A percentile compares a stretch with the other conserved stretches of the same genome.
Conservation (phyloP, 176 grass and related monocot species). For the Zea luxurians region DNA sequence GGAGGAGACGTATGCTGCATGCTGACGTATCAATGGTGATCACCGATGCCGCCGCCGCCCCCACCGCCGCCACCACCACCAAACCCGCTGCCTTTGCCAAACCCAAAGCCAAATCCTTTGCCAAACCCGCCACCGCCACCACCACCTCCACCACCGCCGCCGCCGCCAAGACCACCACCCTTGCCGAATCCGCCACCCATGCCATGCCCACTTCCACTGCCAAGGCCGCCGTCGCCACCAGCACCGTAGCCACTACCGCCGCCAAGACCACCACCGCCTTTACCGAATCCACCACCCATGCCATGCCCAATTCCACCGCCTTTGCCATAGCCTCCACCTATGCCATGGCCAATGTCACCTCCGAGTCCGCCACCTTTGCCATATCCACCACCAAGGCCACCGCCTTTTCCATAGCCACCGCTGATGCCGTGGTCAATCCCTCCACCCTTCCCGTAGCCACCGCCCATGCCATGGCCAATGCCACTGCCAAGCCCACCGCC, state of each 20-base stretch:
- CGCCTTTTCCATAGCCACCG: too few species aligned
- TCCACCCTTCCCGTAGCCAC: neutral
- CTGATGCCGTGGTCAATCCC: too few species aligned
- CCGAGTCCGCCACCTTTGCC: too few species aligned
- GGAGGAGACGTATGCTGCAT: neutral
- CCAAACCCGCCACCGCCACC: neutral
- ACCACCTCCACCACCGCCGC: conserved; percentile 3
- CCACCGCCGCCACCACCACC: conserved; percentile 16
- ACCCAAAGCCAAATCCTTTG: neutral
- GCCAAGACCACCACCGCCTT: too few species aligned
- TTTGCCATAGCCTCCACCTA: too few species aligned
- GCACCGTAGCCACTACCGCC: too few species aligned
- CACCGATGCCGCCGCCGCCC: conserved; percentile 9
- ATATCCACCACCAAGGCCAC: too few species aligned
- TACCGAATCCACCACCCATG: too few species aligned
- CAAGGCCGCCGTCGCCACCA: too few species aligned
- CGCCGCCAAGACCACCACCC: conserved; percentile 21
- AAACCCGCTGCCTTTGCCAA: neutral
- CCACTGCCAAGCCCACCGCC: conserved; percentile 31
- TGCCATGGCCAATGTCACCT: too few species aligned
- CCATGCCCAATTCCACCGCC: too few species aligned
- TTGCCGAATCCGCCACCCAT: neutral
- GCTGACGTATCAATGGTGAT: neutral
- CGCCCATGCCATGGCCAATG: conserved; percentile 3
- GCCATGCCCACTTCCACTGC: neutral